Evolutionary conservation across 495 filamentous ascomycete genomes (phyloP).

Genomic region (Apodospora peruviana): DNA sequence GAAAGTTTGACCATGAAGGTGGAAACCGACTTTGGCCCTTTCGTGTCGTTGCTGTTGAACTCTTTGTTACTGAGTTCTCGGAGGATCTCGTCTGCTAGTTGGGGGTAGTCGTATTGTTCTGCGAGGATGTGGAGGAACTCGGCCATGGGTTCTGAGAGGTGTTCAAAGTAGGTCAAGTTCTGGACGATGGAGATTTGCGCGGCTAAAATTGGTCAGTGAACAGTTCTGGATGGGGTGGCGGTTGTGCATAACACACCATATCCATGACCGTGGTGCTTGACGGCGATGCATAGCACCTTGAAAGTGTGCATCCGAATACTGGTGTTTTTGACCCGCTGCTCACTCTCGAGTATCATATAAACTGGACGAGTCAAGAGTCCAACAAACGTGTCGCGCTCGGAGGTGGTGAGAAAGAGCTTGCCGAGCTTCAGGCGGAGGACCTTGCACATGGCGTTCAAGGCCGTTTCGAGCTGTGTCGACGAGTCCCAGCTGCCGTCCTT

Average conservation of each 20-base stretch:
- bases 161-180: constrained; percentile 96
- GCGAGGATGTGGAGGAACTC: constrained; percentile 94
- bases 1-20: constrained; percentile 92
- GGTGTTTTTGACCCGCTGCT: constrained; percentile 86
- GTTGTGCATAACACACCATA: constrained; percentile 58
- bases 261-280: constrained; percentile 97
- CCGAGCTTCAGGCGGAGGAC: constrained; percentile 87
- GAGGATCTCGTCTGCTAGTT: constrained; percentile 89
- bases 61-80: constrained; percentile 95
- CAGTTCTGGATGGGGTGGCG: neutral
- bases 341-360: constrained; percentile 89
- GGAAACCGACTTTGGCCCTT: constrained; percentile 97
- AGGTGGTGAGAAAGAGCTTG: constrained; percentile 90
- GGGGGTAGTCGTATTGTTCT: constrained; percentile 97
- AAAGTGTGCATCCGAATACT: constrained; percentile 93
- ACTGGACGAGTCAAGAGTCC: constrained; percentile 88
- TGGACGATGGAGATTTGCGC: constrained; percentile 98
- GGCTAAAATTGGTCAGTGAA: constrained; percentile 49
- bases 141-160: constrained; percentile 96
- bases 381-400: constrained; percentile 94
- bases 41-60: constrained; percentile 92
- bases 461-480: constrained; percentile 75
- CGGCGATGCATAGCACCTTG: constrained; percentile 91
- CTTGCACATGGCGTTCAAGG: constrained; percentile 92
- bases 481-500: constrained; percentile 87